Conservation (phyloP, 441 rosid genomes). For the Erodium chrysanthum region DNA sequence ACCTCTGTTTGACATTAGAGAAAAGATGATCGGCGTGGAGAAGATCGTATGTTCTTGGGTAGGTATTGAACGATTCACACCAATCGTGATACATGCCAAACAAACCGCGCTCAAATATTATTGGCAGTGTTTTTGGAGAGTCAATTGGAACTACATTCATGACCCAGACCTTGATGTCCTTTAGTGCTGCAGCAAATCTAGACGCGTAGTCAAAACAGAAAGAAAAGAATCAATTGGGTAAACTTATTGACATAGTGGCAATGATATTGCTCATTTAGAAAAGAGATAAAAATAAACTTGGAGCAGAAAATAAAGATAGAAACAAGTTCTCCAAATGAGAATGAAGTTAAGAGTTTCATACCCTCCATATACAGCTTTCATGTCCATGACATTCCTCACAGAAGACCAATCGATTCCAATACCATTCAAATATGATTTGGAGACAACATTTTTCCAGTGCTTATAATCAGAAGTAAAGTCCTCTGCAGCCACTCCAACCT, state of each 20-base stretch:
- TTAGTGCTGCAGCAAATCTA: constrained; percentile 85
- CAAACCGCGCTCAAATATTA: constrained; percentile 77
- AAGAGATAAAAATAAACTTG: not conserved
- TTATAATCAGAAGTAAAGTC: constrained; percentile 62
- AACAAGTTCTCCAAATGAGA: not conserved
- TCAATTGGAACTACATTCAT: constrained; percentile 66
- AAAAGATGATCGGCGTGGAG: constrained; percentile 91
- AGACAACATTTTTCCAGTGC: constrained; percentile 73
- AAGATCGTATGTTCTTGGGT: constrained; percentile 76
- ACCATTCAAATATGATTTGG: constrained; percentile 56
- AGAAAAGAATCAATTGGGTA: not conserved
- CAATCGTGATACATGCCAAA: constrained; percentile 89
- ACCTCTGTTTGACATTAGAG: constrained; percentile 69
- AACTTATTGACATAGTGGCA: not conserved
- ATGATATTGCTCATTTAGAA: not conserved
- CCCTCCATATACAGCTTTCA: constrained; percentile 95
- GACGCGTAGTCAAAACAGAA: constrained; percentile 7
- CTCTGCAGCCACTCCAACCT: constrained; percentile 74
- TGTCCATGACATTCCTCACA: constrained; percentile 84
- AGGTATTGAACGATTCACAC: constrained; percentile 94
- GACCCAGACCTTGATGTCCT: constrained; percentile 69
- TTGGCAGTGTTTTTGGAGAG: constrained; percentile 84
- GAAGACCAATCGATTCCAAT: constrained; percentile 73
- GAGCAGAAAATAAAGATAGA: not conserved
- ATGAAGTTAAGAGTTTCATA: constrained; percentile 20